These are phyloP conservation scores for Podila clonocystis DNA, from an alignment of 192 early-diverging fungal species.

Conservation along the genomic window DNA sequence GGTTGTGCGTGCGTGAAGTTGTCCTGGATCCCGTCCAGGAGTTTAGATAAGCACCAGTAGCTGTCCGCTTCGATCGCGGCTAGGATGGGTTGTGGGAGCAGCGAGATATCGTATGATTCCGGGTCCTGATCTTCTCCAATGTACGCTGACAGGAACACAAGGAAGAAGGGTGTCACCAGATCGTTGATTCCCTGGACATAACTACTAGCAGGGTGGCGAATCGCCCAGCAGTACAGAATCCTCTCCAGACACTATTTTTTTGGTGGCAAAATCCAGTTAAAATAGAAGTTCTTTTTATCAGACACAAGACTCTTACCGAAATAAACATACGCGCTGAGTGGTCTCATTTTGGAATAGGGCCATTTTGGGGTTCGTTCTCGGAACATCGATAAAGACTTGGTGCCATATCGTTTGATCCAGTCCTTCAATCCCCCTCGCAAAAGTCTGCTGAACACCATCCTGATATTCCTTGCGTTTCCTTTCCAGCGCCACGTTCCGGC, in stretches of 20 bases:
- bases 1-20: conserved; percentile 98
- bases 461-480: conserved; percentile 95
- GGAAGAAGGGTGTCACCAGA: conserved; percentile 94
- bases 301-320: not conserved
- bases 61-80: conserved; percentile 90
- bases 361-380: conserved; percentile 88
- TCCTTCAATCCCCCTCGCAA: conserved; percentile 76
- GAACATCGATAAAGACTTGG: conserved; percentile 93
- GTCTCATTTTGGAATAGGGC: conserved; percentile 82
- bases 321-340: conserved; percentile 76
- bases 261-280: too few relatives aligned
- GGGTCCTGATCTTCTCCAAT: conserved; percentile 69
- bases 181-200: conserved; percentile 99
- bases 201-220: conserved; percentile 97
- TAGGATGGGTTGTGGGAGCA: conserved; percentile 63
- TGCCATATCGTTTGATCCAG: conserved; percentile 91
- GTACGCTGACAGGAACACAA: conserved; percentile 85
- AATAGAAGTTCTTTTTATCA: too few relatives aligned
- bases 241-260: conserved; percentile 80
- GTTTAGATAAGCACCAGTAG: conserved; percentile 96
- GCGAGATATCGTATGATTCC: conserved; percentile 61
- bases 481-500: conserved; percentile 81
- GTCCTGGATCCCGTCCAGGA: conserved; percentile 99
- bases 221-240: conserved; percentile 97
- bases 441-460: conserved; percentile 87